Evolutionary conservation across 2,329 filamentous ascomycete genomes (phyloP), one percentile per base, ranked within the genome.

Genomic region (Paecilomyces sp.): DNA sequence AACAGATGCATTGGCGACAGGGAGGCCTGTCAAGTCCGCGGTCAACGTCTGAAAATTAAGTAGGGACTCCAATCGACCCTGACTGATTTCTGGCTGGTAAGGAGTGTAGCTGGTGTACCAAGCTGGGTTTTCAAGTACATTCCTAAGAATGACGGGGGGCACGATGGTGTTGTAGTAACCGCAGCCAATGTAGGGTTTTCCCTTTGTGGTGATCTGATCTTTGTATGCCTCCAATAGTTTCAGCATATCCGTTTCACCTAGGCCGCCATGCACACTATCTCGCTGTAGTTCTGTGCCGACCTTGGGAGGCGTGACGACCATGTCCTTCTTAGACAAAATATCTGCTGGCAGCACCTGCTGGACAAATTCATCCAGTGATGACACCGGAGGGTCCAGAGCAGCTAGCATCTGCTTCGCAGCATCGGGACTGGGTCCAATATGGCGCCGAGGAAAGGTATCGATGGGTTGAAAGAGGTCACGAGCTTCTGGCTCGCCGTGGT

Each of bases 101-200:
- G 93, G 93, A 0, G 93, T 97, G 76, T 97, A 97, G 78, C 92
- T 96, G 50, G 93, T 97, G 75, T 97, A 97, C 93, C 93, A 97
- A 9, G 88, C 92, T 4, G 93, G 93, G 73, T 89, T 93, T 81
- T 97, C 92, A 60, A 97, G 80, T 3, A 97, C 83, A 72, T 97
- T 97, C 66, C 92, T 84, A 81, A 94, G 91, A 74, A 97, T 96
- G 60, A 97, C 92, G 59, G 91, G 85, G 3, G 93, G 93, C 0
- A 90, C 88, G 66, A 88, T 84, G n/a, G 91, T 93, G 36, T 86
- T 88, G 65, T 93, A 91, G 81, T 97, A 97, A 60, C 93, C 93
- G 60, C 85, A 86, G 3, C 93, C 93, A 65, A 96, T 92, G 71
- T 93, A 89, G 70, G 85, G 72, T 60, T 76, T 87, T 64, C 82